phyloP scores from a whole-genome alignment of 83 land plant genomes.

The Picea mariana region DNA sequence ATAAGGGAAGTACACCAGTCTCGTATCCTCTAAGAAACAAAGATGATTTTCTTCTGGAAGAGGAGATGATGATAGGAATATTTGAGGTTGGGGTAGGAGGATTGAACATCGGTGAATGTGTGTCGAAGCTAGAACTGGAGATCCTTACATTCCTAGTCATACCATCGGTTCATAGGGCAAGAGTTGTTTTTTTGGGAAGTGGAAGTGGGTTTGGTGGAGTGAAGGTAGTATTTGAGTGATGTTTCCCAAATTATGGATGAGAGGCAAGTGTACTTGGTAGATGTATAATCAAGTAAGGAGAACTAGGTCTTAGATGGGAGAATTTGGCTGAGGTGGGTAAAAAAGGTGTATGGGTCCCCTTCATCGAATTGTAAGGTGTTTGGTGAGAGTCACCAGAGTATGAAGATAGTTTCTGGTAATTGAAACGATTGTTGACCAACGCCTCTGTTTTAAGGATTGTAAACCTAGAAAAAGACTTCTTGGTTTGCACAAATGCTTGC shows the following conservation, averaged over 20 bases:
- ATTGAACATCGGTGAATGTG: neutral
- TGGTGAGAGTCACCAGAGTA: too few species aligned
- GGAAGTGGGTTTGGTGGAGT: neutral
- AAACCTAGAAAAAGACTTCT: too few species aligned
- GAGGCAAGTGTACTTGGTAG: too few species aligned
- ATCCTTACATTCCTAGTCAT: neutral
- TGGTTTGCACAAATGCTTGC: too few species aligned
- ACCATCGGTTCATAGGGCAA: neutral
- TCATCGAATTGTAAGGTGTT: too few species aligned
- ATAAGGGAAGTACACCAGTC: neutral
- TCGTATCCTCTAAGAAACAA: neutral
- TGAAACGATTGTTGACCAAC: too few species aligned
- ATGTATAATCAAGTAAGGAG: too few species aligned
- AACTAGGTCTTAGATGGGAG: too few species aligned
- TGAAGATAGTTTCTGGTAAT: too few species aligned
- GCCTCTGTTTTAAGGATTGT: too few species aligned
- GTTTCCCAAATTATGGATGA: neutral
- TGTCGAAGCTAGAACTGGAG: neutral
- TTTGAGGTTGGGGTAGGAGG: neutral
- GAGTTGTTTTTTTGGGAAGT: neutral
- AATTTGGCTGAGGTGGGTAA: too few species aligned
- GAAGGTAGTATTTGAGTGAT: neutral
- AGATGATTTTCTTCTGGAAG: neutral
- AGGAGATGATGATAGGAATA: neutral
- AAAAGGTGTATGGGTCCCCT: too few species aligned